Conservation (phyloP, 495 filamentous ascomycete species). For the Hypoxylon perforatum region DNA sequence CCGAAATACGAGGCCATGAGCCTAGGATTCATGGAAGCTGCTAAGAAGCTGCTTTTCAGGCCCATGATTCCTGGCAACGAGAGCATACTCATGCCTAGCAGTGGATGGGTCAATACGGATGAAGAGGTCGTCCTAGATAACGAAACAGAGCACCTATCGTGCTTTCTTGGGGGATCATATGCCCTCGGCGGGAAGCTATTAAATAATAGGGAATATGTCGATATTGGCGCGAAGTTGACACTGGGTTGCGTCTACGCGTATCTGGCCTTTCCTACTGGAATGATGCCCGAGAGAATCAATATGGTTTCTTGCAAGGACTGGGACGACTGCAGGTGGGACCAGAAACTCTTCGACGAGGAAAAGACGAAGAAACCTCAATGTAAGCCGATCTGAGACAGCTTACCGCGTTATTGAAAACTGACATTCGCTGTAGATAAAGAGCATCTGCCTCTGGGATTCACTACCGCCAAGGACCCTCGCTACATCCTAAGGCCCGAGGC, state of each 20-base stretch:
- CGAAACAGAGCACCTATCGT: constrained; percentile 63
- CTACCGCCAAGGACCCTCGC: constrained; percentile 52
- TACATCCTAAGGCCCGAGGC: constrained; percentile 69
- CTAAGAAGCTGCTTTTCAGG: constrained; percentile 77
- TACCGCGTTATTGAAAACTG: background rate
- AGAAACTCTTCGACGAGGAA: constrained; percentile 62
- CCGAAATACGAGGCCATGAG: constrained; percentile 84
- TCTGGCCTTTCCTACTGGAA: constrained; percentile 76
- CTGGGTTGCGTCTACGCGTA: constrained; percentile 92
- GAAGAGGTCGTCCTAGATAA: constrained; percentile 46
- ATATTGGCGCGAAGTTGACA: constrained; percentile 78
- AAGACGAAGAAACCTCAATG: constrained; percentile 41
- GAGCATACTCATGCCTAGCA: constrained; percentile 75
- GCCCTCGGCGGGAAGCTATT: constrained; percentile 83
- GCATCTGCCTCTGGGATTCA: constrained; percentile 51
- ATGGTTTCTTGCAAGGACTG: constrained; percentile 71
- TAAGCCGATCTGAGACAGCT: constrained; percentile 15
- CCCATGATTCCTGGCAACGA: constrained; percentile 77
- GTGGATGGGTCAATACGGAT: constrained; percentile 41
- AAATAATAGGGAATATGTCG: constrained; percentile 71
- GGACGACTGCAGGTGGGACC: constrained; percentile 77
- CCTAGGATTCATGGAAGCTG: constrained; percentile 70
- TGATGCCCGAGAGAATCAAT: constrained; percentile 83
- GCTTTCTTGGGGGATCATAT: constrained; percentile 88
- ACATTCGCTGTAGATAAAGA: constrained; percentile 31